These are phyloP conservation scores for Corchorus capsularis DNA, from an alignment of 345 rosid species.

Conservation along the genomic window DNA sequence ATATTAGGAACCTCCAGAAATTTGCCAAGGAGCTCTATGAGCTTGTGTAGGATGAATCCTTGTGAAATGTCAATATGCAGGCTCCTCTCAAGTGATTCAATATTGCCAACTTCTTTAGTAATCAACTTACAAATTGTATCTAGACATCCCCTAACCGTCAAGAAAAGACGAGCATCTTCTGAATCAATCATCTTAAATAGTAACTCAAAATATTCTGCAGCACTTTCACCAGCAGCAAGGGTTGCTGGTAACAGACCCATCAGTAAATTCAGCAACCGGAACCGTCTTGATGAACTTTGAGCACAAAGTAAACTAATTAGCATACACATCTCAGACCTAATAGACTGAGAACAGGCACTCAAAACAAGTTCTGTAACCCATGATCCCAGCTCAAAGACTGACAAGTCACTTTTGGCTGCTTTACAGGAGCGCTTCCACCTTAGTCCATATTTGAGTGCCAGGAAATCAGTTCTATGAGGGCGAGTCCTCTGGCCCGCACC, in stretches of 20 bases:
- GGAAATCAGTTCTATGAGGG: constrained; percentile 72
- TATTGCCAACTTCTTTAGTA: constrained; percentile 84
- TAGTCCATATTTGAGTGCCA: constrained; percentile 86
- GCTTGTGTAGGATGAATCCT: constrained; percentile 97
- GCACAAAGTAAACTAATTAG: constrained; percentile 81
- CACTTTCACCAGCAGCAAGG: constrained; percentile 93
- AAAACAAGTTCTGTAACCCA: constrained; percentile 97
- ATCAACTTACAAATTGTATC: constrained; percentile 76
- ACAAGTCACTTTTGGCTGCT: constrained; percentile 62
- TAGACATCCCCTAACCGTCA: constrained; percentile 89
- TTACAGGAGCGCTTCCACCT: constrained; percentile 82
- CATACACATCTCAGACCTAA: constrained; percentile 97
- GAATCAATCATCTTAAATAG: constrained; percentile 88
- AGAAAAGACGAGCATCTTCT: constrained; percentile 91
- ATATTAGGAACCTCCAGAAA: constrained; percentile 89
- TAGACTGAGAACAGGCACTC: constrained; percentile 98
- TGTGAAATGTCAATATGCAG: constrained; percentile 95
- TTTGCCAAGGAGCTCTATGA: constrained; percentile 91
- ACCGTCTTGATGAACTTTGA: constrained; percentile 80
- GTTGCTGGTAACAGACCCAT: constrained; percentile 84
- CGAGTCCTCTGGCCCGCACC: constrained; percentile 69
- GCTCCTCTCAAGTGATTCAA: constrained; percentile 91
- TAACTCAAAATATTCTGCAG: constrained; percentile 93
- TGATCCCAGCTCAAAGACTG: constrained; percentile 87
- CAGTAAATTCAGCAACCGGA: constrained; percentile 76